Percentiles rank a stretch among this genome's conserved stretches.
phyloP scores from a whole-genome alignment of 768 basidiomycete genomes.

The Auriscalpium orientale region DNA sequence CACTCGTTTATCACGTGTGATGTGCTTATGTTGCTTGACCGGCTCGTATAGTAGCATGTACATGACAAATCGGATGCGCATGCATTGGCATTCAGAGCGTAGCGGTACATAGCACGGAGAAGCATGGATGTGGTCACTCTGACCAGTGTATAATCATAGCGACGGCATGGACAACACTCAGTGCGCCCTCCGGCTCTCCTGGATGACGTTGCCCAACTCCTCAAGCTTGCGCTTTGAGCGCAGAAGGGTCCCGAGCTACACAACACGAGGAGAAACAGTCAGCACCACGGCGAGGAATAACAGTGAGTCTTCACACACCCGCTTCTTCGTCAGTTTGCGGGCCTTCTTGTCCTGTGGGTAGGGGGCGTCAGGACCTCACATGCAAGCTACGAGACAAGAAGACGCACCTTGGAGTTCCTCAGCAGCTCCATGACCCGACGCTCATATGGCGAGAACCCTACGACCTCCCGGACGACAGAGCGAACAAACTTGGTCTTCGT shows the following conservation, averaged over 20 bases:
- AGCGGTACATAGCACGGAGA: neutral
- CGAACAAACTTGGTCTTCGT: constrained; percentile 92
- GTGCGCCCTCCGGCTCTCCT: constrained; percentile 79
- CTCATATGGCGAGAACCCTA: constrained; percentile 96
- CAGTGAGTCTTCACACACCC: constrained; percentile 48
- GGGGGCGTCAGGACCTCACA: too few species aligned
- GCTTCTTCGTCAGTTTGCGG: constrained; percentile 98
- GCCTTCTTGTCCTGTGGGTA: constrained; percentile 89
- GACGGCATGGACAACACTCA: constrained; percentile 16
- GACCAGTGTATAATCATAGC: too few species aligned
- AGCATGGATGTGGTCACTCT: neutral
- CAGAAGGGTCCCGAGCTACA: constrained; percentile 90
- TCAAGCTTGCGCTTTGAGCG: constrained; percentile 99
- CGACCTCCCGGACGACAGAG: constrained; percentile 92
- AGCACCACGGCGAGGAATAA: neutral
- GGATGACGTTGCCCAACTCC: constrained; percentile 87
- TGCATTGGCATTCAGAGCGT: constrained; percentile 8
- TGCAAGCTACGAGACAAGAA: neutral
- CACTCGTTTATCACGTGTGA: neutral
- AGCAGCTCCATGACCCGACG: constrained; percentile 95
- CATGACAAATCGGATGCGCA: neutral
- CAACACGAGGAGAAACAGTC: constrained; percentile 6
- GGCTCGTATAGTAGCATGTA: too few species aligned
- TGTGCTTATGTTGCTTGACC: too few species aligned
- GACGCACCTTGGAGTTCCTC: constrained; percentile 89